phyloP scores from a whole-genome alignment of 345 rosid species.

The Eucalyptus urophylla region DNA sequence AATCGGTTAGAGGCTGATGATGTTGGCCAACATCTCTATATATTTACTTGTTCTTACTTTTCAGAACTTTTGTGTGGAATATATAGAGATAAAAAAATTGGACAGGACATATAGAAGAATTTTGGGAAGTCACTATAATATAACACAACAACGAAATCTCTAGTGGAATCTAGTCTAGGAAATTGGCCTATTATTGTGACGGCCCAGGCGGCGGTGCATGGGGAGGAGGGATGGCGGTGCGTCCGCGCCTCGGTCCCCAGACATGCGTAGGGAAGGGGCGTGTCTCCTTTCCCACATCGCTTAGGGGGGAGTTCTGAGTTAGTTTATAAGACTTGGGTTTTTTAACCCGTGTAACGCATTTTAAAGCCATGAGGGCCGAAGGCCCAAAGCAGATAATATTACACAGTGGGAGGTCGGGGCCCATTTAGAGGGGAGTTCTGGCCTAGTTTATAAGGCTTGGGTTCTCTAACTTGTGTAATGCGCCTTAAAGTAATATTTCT shows the following conservation, averaged over 20 bases:
- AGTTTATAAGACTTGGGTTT: too few relatives aligned
- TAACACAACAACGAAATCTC: not conserved
- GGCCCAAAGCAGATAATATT: too few relatives aligned
- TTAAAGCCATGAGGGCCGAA: too few relatives aligned
- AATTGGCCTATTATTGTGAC: not conserved
- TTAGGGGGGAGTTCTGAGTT: fast-evolving
- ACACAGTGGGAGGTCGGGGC: too few relatives aligned
- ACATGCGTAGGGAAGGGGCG: fast-evolving
- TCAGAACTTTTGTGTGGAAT: not conserved
- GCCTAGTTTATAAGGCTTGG: too few relatives aligned
- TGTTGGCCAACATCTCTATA: not conserved
- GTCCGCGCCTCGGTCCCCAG: fast-evolving
- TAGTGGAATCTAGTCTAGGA: not conserved
- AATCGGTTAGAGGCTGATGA: not conserved
- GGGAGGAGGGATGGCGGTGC: too few relatives aligned
- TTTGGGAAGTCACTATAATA: not conserved
- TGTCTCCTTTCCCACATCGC: too few relatives aligned
- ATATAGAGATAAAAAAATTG: not conserved
- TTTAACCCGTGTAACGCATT: too few relatives aligned
- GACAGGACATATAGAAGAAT: not conserved
- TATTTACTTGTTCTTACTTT: not conserved
- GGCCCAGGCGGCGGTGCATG: fast-evolving
- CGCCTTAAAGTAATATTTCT: not conserved
- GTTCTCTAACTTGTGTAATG: too few relatives aligned
- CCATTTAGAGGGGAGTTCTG: too few relatives aligned